Conservation (phyloP, 31 red algal species). For the Odonthalia washingtoniensis region DNA sequence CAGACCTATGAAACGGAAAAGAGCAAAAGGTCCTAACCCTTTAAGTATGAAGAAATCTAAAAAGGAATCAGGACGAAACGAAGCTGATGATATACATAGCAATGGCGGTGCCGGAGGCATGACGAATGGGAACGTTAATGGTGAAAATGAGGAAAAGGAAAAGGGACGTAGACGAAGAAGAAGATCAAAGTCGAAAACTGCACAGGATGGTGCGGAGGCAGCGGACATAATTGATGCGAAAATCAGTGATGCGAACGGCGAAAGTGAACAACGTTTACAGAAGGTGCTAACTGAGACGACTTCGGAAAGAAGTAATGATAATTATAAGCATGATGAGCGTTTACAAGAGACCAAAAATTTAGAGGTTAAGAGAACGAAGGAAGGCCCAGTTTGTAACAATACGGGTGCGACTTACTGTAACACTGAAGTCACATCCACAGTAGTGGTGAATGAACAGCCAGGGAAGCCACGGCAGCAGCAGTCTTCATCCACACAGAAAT, state of each 20-base stretch:
- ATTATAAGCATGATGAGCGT: too few relatives aligned
- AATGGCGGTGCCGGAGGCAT: not conserved
- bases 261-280: not conserved
- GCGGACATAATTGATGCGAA: not conserved
- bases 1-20: slow-evolving; percentile 32
- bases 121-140: not conserved
- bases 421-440: too few relatives aligned
- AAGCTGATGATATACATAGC: not conserved
- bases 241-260: slow-evolving; percentile 8
- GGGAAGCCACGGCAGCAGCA: too few relatives aligned
- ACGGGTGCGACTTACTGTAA: too few relatives aligned
- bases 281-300: too few relatives aligned
- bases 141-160: not conserved
- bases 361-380: too few relatives aligned
- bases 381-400: too few relatives aligned
- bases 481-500: too few relatives aligned
- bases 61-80: not conserved
- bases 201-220: not conserved
- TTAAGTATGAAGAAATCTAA: slow-evolving; percentile 73
- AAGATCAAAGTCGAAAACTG: not conserved
- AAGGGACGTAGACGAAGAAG: not conserved
- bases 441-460: too few relatives aligned
- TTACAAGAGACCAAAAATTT: too few relatives aligned
- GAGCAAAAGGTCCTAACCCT: slow-evolving; percentile 73
- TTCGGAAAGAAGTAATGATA: too few relatives aligned